Evolutionary conservation across 202 grass and related monocot genomes (phyloP), one percentile per base, ranked within the genome.

Genomic region (Zoysia matrella): DNA sequence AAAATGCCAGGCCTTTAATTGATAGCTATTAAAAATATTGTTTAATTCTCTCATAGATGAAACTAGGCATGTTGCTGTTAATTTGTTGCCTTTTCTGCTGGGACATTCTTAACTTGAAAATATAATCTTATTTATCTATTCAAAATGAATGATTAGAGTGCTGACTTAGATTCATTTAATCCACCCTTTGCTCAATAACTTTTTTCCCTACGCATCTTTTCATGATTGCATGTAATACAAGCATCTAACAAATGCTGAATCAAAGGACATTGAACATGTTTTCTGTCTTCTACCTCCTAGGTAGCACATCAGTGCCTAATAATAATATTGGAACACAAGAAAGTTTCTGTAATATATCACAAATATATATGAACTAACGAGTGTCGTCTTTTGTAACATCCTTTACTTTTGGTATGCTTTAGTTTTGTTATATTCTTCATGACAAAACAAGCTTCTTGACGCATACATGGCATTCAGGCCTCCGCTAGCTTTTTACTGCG

Each of bases 161-260:
- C 56, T n/a, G 2, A 49, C 76, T 75, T 65, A 42, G 47, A 15
- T 42, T 60, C 52, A 15, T 85, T 81, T 60, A 52, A 55, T 62
- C 14, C 41, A 44, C 36, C 54, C n/a, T 84, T 76, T 76, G 66
- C 30, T 84, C 42, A 69, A 48, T 79, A 51, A 11, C 30, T 36
- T 36, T 46, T 46, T 46, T 46, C 45, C 45, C 45, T 46, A 4
- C 4, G 45, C 5, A 46, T 46, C 45, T 46, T 46, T 3, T 46
- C 4, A 22, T 62, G 69, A 80, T 79, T 53, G 64, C 80, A 80
- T 84, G 77, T 48, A 54, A 16, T 74, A 44, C 55, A 57, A 74
- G 54, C 69, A 84, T 84, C 86, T 78, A 79, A 55, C 48, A 72
- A 72, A 76, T 22, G 7, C 48, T 11, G 60, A 69, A 75, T 67